A percentile compares a stretch with the other conserved stretches of the same genome.
These are phyloP conservation scores for Trametes versicolor DNA, from an alignment of 1,284 basidiomycete species.

Conservation along the genomic window DNA sequence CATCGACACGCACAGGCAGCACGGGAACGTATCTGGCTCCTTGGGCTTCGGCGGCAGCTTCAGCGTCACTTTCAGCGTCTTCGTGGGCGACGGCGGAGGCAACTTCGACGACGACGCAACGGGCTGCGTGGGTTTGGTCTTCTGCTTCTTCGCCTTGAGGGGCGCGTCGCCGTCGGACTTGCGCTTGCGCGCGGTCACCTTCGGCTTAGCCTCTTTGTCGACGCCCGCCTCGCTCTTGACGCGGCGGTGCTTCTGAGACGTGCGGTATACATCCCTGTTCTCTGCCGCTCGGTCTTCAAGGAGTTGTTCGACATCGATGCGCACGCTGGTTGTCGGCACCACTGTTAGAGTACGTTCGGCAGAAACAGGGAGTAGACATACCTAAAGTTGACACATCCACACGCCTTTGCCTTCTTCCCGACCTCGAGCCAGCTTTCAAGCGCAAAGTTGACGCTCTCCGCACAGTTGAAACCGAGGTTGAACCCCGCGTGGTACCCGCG, in stretches of 20 bases:
- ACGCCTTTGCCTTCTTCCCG: conserved; percentile 84
- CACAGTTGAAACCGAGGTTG: conserved; percentile 97
- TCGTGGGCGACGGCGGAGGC: conserved; percentile 32
- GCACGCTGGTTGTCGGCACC: conserved; percentile 65
- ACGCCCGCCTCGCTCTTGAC: conserved; percentile 16
- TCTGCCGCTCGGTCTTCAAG: conserved; percentile 70
- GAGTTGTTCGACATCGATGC: conserved; percentile 90
- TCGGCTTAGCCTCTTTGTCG: conserved; percentile 33
- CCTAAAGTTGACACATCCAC: conserved; percentile 88
- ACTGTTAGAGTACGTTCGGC: neutral
- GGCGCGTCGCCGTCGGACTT: conserved; percentile 43
- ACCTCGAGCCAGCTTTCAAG: conserved; percentile 95
- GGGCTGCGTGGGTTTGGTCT: conserved; percentile 37
- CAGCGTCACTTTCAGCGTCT: conserved; percentile 62
- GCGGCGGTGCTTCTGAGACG: conserved; percentile 21
- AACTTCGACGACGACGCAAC: conserved; percentile 33
- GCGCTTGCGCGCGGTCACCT: conserved; percentile 46
- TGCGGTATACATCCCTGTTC: conserved; percentile 36
- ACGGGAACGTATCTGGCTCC: conserved; percentile 70
- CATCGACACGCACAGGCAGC: conserved; percentile 82
- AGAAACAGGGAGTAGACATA: conserved; percentile 44
- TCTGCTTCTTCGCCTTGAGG: conserved; percentile 47
- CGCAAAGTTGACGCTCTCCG: conserved; percentile 98
- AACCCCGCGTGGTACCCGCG: conserved; percentile 96
- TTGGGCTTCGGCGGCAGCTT: conserved; percentile 68